Base-by-base conservation (phyloP, 2,329 filamentous ascomycete species). In the Colletotrichum cuscutae region DNA sequence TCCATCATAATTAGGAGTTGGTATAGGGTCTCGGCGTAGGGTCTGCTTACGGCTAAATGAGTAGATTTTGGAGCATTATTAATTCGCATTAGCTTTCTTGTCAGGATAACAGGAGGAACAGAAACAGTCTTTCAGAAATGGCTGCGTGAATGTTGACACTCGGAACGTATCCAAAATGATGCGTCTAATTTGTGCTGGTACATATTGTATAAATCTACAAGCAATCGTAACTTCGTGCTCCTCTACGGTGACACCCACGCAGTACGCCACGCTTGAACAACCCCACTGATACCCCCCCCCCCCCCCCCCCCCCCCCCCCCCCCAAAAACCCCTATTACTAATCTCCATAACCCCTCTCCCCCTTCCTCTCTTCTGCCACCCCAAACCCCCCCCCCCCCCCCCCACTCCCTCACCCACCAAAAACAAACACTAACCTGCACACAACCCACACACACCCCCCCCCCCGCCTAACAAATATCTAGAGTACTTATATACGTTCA, bases 121-220 rank as follows among this genome's bases (percentile, higher is more conserved):
- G 11, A 12, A 12, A 35, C 11, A 5, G 24, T 54, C 7, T 28
- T 26, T 15, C 1, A 7, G 52, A 24, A 11, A 0, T 15, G 7
- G 52, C 5, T 22, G 19, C 7, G 19, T 49, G 22, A 11, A 8
- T 26, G 0, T 54, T 26, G 24, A 54, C 24, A 54, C 24, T 37
- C 58, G 12, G 24, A 52, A 28, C 28, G 49, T 61, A 46, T 56
- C 30, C 56, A 56, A 19, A 52, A 12, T 57, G 35, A 68, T 49
- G 68, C 64, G 57, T 71, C 58, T 59, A 71, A 28, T 65, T 65
- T 49, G 60, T 61, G 56, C 68, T 61, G 7, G 5, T 65, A 70
- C 65, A 68, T 52, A 35, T 35, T 35, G 32, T 35, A 63, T 49
- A 13, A 46, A 37, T 19, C 67, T 74, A 65, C 70, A 73, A 42